These are phyloP conservation scores for Takakia lepidozioides DNA, from an alignment of 225 moss, liverwort and hornwort genomes.

Conservation along the genomic window DNA sequence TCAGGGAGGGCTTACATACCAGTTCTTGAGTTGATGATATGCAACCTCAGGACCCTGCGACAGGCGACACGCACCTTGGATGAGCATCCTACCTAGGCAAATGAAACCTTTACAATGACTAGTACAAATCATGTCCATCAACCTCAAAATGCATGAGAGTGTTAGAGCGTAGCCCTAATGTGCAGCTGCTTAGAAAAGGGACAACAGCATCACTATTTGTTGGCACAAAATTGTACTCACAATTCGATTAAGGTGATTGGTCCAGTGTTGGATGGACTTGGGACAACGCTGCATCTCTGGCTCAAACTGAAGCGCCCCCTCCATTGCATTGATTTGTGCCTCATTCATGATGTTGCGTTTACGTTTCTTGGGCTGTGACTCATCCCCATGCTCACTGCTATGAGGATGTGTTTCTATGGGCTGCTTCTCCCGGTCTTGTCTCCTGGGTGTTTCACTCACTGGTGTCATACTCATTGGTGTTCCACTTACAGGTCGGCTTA, in stretches of 20 bases:
- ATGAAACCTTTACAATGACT: no score
- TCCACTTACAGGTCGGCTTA: no score
- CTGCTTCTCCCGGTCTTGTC: conserved; percentile 71
- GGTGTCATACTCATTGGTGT: no score
- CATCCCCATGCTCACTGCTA: conserved; percentile 70
- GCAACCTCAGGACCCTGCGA: conserved; percentile 98
- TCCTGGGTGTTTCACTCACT: conserved; percentile 51
- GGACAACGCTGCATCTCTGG: conserved; percentile 99
- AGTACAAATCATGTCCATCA: no score
- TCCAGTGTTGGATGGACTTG: conserved; percentile 73
- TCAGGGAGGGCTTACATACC: conserved; percentile 50
- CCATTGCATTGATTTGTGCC: conserved; percentile 74
- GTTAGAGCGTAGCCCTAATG: no score
- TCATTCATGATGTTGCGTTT: conserved; percentile 99
- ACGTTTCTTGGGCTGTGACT: conserved; percentile 86
- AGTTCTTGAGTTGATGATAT: conserved; percentile 95
- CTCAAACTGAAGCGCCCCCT: conserved; percentile 71
- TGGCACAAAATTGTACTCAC: no score
- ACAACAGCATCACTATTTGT: no score
- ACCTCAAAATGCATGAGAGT: no score
- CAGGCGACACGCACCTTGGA: conserved; percentile 16
- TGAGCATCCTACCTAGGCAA: no score
- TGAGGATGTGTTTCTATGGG: no score
- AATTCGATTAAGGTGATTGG: conserved; percentile 66
- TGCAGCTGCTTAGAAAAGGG: no score